Conservation (phyloP, 495 filamentous ascomycete species). For the Trichoderma orchidacearum region DNA sequence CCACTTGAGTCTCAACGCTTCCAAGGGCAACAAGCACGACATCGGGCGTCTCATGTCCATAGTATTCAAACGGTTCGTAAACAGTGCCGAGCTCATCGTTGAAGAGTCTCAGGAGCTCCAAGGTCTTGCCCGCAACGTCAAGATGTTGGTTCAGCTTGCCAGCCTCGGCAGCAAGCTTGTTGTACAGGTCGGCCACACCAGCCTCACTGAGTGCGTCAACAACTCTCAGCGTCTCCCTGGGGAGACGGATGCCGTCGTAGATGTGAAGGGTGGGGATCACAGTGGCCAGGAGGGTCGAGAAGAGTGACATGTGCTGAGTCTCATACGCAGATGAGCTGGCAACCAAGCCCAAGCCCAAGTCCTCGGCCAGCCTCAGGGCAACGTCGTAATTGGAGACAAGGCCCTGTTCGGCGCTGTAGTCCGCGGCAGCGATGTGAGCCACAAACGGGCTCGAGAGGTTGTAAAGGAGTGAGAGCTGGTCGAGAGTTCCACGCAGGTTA, state of each 20-base stretch:
- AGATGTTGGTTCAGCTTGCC: conserved; percentile 54
- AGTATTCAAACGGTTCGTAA: conserved; percentile 87
- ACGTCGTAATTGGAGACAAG: conserved; percentile 81
- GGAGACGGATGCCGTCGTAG: conserved; percentile 81
- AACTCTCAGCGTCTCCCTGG: conserved; percentile 72
- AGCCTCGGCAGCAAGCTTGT: conserved; percentile 44
- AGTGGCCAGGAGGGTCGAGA: conserved; percentile 70
- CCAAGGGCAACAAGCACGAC: conserved; percentile 85
- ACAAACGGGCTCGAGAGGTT: conserved; percentile 82
- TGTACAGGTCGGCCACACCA: conserved; percentile 57
- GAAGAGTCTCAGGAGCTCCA: conserved; percentile 62
- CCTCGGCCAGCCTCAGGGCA: conserved; percentile 72
- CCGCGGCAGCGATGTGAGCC: conserved; percentile 84
- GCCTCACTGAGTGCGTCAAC: conserved; percentile 69
- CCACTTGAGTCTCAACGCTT: conserved; percentile 74
- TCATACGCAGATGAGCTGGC: conserved; percentile 79
- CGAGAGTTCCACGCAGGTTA: conserved; percentile 68
- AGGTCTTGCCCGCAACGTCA: conserved; percentile 58
- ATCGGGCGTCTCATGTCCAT: conserved; percentile 65
- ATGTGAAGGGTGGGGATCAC: conserved; percentile 78
- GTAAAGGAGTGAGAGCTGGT: conserved; percentile 83
- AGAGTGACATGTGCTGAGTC: conserved; percentile 86
- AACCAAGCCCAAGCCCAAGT: conserved; percentile 76
- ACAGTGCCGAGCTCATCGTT: conserved; percentile 90
- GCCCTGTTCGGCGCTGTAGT: conserved; percentile 57